Evolutionary conservation across 768 basidiomycete species (phyloP).

Genomic region (Boletus pseudopeckii): DNA sequence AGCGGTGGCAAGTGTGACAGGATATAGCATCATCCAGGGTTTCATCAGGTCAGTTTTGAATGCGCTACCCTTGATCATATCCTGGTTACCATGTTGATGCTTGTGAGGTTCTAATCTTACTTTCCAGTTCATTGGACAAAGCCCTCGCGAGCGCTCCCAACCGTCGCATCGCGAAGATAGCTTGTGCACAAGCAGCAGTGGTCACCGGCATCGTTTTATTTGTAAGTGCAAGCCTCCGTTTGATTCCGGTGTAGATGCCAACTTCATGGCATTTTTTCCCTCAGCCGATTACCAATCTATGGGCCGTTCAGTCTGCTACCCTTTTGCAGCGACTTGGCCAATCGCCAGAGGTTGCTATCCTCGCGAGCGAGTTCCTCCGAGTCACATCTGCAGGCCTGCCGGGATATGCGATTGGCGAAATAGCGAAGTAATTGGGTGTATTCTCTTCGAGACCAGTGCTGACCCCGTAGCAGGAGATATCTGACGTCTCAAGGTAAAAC

Average conservation of each 20-base stretch:
- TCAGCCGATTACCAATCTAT: constrained; percentile 24
- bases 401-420: constrained; percentile 42
- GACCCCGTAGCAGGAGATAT: constrained; percentile 16
- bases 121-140: constrained; percentile 20
- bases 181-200: constrained; percentile 18
- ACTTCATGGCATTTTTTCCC: background rate
- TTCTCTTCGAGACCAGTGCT: background rate
- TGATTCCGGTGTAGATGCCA: background rate
- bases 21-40: constrained; percentile 35
- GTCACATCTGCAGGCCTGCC: constrained; percentile 42
- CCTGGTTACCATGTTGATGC: background rate
- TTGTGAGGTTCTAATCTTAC: constrained; percentile 11
- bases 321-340: constrained; percentile 38
- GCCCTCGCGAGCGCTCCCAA: constrained; percentile 12
- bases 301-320: constrained; percentile 27
- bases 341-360: constrained; percentile 38
- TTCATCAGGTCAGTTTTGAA: constrained; percentile 35
- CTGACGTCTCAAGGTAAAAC: constrained; percentile 18
- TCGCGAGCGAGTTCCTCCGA: constrained; percentile 39
- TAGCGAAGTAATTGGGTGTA: constrained; percentile 32
- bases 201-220: constrained; percentile 24
- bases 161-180: constrained; percentile 12
- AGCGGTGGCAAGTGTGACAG: constrained; percentile 41
- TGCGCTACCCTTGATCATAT: background rate
- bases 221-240: constrained; percentile 7